Evolutionary conservation across 352 stramenopile species (phyloP).

Genomic region (Elongisporangium senticosum): DNA sequence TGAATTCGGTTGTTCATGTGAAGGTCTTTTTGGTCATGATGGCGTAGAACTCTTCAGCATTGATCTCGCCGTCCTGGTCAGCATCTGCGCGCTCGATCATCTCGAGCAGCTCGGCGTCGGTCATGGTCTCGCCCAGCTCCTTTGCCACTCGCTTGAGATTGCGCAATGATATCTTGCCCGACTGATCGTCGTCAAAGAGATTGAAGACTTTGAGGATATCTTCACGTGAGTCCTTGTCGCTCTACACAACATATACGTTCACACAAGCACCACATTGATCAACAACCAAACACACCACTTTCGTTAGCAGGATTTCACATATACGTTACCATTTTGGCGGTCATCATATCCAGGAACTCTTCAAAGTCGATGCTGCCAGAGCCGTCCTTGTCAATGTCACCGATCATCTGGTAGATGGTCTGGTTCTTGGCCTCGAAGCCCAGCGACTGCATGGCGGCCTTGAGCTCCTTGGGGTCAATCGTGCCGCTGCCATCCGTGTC

Average conservation of each 20-base stretch:
- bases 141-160: conserved; percentile 98
- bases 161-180: conserved; percentile 94
- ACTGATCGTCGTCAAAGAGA: conserved; percentile 97
- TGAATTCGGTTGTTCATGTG: conserved; percentile 34
- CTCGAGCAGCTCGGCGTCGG: conserved; percentile 97
- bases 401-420: conserved; percentile 97
- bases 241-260: conserved; percentile 30
- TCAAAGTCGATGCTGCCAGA: conserved; percentile 95
- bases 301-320: neutral
- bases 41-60: conserved; percentile 95
- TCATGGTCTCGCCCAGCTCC: conserved; percentile 99
- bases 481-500: conserved; percentile 95
- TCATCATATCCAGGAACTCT: conserved; percentile 98
- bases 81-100: conserved; percentile 98
- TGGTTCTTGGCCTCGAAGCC: conserved; percentile 97
- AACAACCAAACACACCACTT: neutral
- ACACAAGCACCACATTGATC: neutral
- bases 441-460: conserved; percentile 94
- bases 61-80: conserved; percentile 96
- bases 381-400: conserved; percentile 95
- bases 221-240: conserved; percentile 93
- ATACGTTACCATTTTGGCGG: conserved; percentile 85
- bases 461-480: conserved; percentile 97
- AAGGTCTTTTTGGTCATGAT: conserved; percentile 98
- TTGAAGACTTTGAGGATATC: conserved; percentile 97